Conservation (phyloP, 805 yeast genomes). For the Nakazawaea ernobii region DNA sequence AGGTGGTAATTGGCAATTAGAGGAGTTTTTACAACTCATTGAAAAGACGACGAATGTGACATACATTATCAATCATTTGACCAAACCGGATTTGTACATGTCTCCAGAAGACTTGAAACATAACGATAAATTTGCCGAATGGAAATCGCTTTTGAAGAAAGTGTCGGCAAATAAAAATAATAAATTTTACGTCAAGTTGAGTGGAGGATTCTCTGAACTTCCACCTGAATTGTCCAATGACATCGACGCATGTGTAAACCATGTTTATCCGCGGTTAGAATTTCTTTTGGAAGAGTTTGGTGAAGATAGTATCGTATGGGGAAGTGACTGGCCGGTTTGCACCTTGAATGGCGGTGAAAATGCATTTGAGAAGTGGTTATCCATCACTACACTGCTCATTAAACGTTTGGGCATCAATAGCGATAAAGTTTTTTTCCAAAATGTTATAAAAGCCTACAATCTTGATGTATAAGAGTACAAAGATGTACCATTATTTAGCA, state of each 20-base stretch:
- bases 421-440: not conserved
- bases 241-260: constrained; percentile 13
- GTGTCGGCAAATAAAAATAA: constrained; percentile 14
- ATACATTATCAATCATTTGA: constrained; percentile 35
- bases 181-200: constrained; percentile 29
- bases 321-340: constrained; percentile 43
- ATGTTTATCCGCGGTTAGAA: constrained; percentile 28
- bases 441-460: not conserved
- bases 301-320: constrained; percentile 29
- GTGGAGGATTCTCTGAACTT: constrained; percentile 37
- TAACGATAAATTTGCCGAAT: constrained; percentile 13
- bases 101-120: constrained; percentile 7
- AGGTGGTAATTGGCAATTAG: constrained; percentile 34
- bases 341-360: constrained; percentile 15
- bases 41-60: constrained; percentile 22
- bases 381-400: not conserved
- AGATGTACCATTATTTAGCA: too few species aligned
- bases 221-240: constrained; percentile 15
- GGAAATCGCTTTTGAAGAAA: constrained; percentile 19
- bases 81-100: constrained; percentile 30
- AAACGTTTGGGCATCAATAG: not conserved
- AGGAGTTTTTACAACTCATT: constrained; percentile 28
- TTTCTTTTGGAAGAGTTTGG: constrained; percentile 26
- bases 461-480: too few species aligned
- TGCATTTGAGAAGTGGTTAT: constrained; percentile 3